Conservation (phyloP, 306 rosid genomes). For the Vigna trinervia region DNA sequence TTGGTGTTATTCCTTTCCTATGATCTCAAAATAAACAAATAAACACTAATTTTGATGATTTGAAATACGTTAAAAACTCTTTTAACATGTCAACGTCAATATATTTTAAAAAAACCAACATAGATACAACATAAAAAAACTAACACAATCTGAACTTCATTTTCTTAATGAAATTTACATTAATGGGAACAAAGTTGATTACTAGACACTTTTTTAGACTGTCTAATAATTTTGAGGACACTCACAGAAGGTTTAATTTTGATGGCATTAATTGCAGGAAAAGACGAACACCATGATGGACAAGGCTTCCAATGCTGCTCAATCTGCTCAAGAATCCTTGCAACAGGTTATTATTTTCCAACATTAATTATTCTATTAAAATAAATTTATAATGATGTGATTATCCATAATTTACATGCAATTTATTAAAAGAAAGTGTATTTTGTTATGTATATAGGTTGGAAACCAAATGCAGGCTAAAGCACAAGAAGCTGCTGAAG, state of each 20-base stretch:
- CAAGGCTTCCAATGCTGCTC: conserved; percentile 54
- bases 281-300: conserved; percentile 61
- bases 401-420: background rate
- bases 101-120: too few relatives aligned
- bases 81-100: too few relatives aligned
- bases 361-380: background rate
- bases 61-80: too few relatives aligned
- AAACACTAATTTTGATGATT: too few relatives aligned
- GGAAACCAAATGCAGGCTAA: conserved; percentile 57
- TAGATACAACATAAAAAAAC: too few relatives aligned
- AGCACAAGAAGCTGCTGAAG: conserved; percentile 66
- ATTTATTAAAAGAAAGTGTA: background rate
- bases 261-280: conserved; percentile 51
- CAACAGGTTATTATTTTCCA: conserved; percentile 5
- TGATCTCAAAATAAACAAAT: too few relatives aligned
- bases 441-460: conserved; percentile 37
- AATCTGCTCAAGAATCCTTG: conserved; percentile 55
- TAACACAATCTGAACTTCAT: too few relatives aligned
- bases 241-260: background rate
- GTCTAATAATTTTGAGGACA: background rate
- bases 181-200: too few relatives aligned
- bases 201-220: too few relatives aligned
- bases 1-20: too few relatives aligned
- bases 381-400: background rate
- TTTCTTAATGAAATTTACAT: background rate